phyloP scores from a whole-genome alignment of 2,329 filamentous ascomycete genomes.

The Xylaria hypoxylon region DNA sequence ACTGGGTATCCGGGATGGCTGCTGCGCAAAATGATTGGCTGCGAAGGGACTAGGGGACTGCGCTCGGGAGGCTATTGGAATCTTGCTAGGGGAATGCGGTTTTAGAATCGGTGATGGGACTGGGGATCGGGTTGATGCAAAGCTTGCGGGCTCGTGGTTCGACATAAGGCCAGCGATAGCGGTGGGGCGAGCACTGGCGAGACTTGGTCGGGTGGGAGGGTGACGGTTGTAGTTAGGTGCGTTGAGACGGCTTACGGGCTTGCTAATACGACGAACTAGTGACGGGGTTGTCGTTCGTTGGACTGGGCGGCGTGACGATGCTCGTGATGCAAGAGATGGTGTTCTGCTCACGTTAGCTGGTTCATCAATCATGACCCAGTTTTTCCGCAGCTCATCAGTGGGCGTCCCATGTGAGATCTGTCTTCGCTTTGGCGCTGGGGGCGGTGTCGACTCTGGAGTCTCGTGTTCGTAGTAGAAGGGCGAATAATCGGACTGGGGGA shows the following conservation, averaged over 20 bases:
- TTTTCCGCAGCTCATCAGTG: slow-evolving; percentile 69
- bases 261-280: slow-evolving; percentile 59
- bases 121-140: slow-evolving; percentile 61
- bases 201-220: slow-evolving; percentile 59
- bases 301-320: slow-evolving; percentile 43
- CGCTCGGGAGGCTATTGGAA: slow-evolving; percentile 54
- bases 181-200: slow-evolving; percentile 54
- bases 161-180: slow-evolving; percentile 59
- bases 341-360: slow-evolving; percentile 42
- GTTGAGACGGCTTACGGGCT: slow-evolving; percentile 55
- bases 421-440: slow-evolving; percentile 64
- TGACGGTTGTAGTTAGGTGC: slow-evolving; percentile 46
- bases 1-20: slow-evolving; percentile 47
- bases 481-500: slow-evolving; percentile 52
- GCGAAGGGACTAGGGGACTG: slow-evolving; percentile 45
- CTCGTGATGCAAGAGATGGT: slow-evolving; percentile 42
- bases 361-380: slow-evolving; percentile 77
- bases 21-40: slow-evolving; percentile 39
- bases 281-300: slow-evolving; percentile 50
- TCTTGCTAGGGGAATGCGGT: slow-evolving; percentile 54
- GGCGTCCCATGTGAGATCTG: slow-evolving; percentile 61
- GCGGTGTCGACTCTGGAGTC: slow-evolving; percentile 57
- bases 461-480: slow-evolving; percentile 50
- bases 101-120: slow-evolving; percentile 45
- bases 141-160: slow-evolving; percentile 62